These are phyloP conservation scores for Hymenoscyphus salicellus DNA, from an alignment of 2,329 filamentous ascomycete species.

Conservation along the genomic window DNA sequence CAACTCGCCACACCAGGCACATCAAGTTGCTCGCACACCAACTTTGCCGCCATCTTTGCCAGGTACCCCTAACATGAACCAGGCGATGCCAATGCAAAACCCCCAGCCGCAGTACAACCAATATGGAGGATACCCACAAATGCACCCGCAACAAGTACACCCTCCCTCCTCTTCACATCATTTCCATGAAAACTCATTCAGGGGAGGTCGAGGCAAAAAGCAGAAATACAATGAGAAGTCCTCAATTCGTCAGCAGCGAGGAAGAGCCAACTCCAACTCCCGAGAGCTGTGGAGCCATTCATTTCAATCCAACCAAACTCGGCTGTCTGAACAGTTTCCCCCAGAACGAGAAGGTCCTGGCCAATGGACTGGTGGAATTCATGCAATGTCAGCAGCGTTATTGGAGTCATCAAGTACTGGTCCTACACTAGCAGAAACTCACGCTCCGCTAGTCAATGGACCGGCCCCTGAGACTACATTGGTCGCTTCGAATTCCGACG, in stretches of 20 bases:
- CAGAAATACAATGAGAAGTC: slow-evolving; percentile 30
- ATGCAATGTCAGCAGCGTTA: slow-evolving; percentile 13
- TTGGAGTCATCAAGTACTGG: slow-evolving; percentile 21
- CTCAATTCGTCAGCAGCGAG: slow-evolving; percentile 25
- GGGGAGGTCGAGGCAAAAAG: slow-evolving; percentile 18
- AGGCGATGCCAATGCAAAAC: slow-evolving; percentile 61
- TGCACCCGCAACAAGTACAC: slow-evolving; percentile 51
- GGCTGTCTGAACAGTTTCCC: slow-evolving; percentile 19
- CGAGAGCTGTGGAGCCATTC: slow-evolving; percentile 30
- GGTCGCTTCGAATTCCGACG: slow-evolving; percentile 19
- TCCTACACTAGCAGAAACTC: slow-evolving; percentile 18
- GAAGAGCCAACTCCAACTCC: slow-evolving; percentile 19
- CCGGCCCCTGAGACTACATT: slow-evolving; percentile 18
- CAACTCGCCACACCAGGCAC: slow-evolving; percentile 62
- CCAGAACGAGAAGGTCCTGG: slow-evolving; percentile 23
- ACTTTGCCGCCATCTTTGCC: slow-evolving; percentile 64
- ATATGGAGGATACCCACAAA: slow-evolving; percentile 27
- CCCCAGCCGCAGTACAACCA: slow-evolving; percentile 45
- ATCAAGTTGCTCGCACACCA: slow-evolving; percentile 62
- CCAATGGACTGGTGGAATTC: slow-evolving; percentile 22
- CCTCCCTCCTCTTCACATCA: slow-evolving; percentile 40
- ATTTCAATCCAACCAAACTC: slow-evolving; percentile 15
- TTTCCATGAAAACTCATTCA: slow-evolving; percentile 21
- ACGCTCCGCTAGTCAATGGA: slow-evolving; percentile 15
- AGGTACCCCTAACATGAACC: slow-evolving; percentile 66